These are phyloP conservation scores for Chlamydomonas incerta DNA, from an alignment of 139 green algal species.

Conservation along the genomic window DNA sequence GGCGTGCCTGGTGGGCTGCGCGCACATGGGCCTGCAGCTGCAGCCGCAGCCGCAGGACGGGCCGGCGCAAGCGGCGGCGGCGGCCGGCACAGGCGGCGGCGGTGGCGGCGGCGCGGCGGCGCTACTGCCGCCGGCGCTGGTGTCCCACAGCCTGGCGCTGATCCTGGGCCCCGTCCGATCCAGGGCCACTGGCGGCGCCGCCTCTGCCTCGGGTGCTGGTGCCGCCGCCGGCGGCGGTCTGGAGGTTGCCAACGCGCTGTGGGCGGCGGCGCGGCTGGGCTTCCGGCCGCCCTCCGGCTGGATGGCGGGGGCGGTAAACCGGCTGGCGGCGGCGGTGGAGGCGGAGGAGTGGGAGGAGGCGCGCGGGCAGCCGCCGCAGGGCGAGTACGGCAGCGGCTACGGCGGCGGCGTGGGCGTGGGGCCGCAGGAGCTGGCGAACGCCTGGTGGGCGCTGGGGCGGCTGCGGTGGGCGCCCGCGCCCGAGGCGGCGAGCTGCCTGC, in stretches of 20 bases:
- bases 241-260: slow-evolving; percentile 40
- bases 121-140: background rate
- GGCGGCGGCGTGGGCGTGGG: background rate
- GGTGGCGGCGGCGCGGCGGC: background rate
- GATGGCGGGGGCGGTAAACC: slow-evolving; percentile 26
- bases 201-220: background rate
- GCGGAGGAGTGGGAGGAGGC: background rate
- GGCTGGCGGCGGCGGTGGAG: slow-evolving; percentile 4
- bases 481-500: background rate
- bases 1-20: slow-evolving; percentile 24
- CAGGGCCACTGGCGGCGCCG: background rate
- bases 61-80: background rate
- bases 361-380: background rate
- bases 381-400: background rate
- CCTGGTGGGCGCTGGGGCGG: slow-evolving; percentile 40
- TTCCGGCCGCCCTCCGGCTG: slow-evolving; percentile 25
- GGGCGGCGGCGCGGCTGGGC: slow-evolving; percentile 46
- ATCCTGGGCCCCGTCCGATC: background rate
- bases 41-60: too few species aligned
- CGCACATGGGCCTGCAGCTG: background rate
- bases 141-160: background rate
- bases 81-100: background rate
- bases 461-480: slow-evolving; percentile 29
- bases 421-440: slow-evolving; percentile 41
- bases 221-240: background rate